Base-by-base conservation (phyloP, 495 filamentous ascomycete species). In the Xylona heveae region DNA sequence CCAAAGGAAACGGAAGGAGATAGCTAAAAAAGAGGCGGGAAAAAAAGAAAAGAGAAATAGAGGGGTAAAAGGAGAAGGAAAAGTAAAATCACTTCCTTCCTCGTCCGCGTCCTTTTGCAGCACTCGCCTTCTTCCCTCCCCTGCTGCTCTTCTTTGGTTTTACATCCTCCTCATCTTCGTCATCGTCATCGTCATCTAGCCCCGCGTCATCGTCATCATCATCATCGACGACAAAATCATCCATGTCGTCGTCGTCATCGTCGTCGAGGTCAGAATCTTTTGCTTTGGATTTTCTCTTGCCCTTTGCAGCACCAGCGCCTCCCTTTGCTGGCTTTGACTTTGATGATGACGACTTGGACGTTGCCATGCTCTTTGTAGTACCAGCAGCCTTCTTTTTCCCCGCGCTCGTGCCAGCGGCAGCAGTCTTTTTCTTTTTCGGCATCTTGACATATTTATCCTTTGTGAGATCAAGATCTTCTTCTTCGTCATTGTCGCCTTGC, bases 371-470 rank as follows among this genome's bases (percentile, higher is more conserved):
- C n/a, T n/a, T n/a, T n/a, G n/a, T n/a, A n/a, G n/a, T n/a, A n/a
- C n/a, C n/a, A 3, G 31, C 19, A 3, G 29, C 35, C 1, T 34
- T 38, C 31, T 49, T 52, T 38, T 53, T 51, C 3, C 44, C 31
- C 2, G 49, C 34, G 8, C 20, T 16, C 8, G 28, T 17, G 14
- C 9, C 28, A 24, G 43, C 47, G n/a, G n/a, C n/a, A n/a, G n/a
- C n/a, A n/a, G n/a, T n/a, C 31, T 47, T 49, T 23, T 59, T 54
- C 46, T 67, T 73, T 59, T 91, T 93, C 6, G 83, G 77, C 45
- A 71, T 60, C 52, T 85, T 91, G 48, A 94, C 79, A 50, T 92
- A 94, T 48, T 94, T 95, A 49, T 95, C 90, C 49, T 88, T 93
- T 43, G 71, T 77, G 16, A 95, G 48, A 46, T 93, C 82, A 24